Conservation (phyloP, 2,329 filamentous ascomycete species). For the Paecilomyces niveus region DNA sequence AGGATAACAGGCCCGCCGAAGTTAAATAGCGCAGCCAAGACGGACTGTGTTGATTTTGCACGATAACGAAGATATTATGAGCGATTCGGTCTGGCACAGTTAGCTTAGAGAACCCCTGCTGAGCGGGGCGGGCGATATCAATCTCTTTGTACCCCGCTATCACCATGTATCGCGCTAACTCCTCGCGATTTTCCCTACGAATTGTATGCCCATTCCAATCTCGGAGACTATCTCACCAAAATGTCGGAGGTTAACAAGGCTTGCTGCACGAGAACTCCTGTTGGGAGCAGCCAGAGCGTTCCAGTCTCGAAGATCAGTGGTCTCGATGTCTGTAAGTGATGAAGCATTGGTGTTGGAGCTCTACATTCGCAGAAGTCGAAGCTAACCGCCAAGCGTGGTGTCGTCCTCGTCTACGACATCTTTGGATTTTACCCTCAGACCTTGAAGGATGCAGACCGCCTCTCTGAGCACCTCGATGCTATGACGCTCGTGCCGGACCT, state of each 20-base stretch:
- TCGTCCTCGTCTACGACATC: conserved; percentile 60
- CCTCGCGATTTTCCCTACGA: too few relatives aligned
- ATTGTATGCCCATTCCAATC: not conserved
- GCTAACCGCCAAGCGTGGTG: conserved; percentile 44
- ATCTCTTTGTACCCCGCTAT: not conserved
- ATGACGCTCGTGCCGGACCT: conserved; percentile 37
- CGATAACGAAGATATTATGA: not conserved
- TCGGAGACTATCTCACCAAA: not conserved
- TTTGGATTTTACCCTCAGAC: conserved; percentile 61
- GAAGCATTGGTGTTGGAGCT: not conserved
- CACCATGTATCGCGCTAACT: not conserved
- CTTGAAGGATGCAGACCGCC: conserved; percentile 58
- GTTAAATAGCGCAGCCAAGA: too few relatives aligned
- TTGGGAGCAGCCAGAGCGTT: conserved; percentile 6
- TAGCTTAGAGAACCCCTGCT: not conserved
- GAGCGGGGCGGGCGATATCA: not conserved
- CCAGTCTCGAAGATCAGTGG: conserved; percentile 9
- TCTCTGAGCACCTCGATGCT: conserved; percentile 30
- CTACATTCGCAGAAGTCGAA: not conserved
- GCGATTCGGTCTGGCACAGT: too few relatives aligned
- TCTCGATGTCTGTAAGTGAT: conserved; percentile 10
- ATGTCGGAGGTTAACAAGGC: not conserved
- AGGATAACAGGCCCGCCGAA: too few relatives aligned
- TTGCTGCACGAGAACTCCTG: conserved; percentile 9
- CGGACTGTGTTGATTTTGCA: not conserved